A percentile compares a stretch with the other conserved stretches of the same genome.
Evolutionary conservation across 306 rosid species (phyloP).

Genomic region (Cucurbita argyrosperma): DNA sequence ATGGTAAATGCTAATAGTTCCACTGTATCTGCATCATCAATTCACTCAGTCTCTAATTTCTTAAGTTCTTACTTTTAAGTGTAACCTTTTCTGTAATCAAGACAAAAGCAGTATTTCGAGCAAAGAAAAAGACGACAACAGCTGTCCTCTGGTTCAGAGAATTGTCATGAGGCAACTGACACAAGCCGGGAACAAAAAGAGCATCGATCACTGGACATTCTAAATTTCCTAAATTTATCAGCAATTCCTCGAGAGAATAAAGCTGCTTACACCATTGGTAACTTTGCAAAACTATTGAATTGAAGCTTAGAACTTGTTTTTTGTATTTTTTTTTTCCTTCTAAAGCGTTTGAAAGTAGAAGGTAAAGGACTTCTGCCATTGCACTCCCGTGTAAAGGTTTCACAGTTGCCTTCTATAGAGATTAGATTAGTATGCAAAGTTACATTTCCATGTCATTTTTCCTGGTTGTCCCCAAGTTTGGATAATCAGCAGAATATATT

Average conservation of each 20-base stretch:
- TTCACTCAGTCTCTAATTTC: not conserved
- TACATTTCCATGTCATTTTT: not conserved
- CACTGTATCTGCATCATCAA: not conserved
- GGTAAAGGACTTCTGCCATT: not conserved
- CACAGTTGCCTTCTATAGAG: not conserved
- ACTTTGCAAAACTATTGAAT: not conserved
- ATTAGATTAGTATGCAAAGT: not conserved
- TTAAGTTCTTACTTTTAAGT: not conserved
- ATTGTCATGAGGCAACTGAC: slow-evolving; percentile 17
- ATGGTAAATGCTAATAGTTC: not conserved
- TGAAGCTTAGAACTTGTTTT: not conserved
- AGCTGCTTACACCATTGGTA: slow-evolving; percentile 31
- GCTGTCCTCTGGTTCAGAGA: slow-evolving; percentile 33
- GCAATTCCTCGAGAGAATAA: slow-evolving; percentile 24
- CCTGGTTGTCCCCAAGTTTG: not conserved
- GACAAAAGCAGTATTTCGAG: slow-evolving; percentile 93
- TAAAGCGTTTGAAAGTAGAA: not conserved
- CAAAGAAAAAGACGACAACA: slow-evolving; percentile 69
- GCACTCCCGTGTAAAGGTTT: not conserved
- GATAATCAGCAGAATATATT: not conserved
- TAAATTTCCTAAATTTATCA: slow-evolving; percentile 61
- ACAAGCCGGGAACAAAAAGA: slow-evolving; percentile 29
- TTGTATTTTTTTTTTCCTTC: not conserved
- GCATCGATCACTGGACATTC: slow-evolving; percentile 63
- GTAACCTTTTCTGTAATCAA: slow-evolving; percentile 13